Evolutionary conservation across 2,329 filamentous ascomycete genomes (phyloP).

Genomic region (Ceratocystis lukuohia): DNA sequence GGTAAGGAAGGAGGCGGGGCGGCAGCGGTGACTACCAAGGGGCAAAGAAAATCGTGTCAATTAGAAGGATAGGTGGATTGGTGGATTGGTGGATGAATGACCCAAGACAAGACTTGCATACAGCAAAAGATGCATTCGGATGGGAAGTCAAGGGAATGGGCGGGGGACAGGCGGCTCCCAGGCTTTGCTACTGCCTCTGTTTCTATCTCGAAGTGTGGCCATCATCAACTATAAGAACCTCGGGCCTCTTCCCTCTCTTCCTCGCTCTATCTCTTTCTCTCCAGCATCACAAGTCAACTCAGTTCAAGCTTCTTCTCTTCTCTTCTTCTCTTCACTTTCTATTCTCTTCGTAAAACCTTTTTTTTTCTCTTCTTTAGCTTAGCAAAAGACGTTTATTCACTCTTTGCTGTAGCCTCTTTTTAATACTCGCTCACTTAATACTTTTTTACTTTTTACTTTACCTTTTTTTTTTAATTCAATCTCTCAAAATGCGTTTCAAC

Average conservation of each 20-base stretch:
- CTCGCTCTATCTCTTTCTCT: not conserved
- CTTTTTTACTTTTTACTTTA: slow-evolving; percentile 1
- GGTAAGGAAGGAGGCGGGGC: not conserved
- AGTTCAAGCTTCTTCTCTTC: slow-evolving; percentile 9
- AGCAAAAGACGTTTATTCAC: slow-evolving; percentile 3
- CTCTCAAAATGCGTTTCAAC: slow-evolving; percentile 17
- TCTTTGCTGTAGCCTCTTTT: not conserved
- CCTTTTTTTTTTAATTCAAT: slow-evolving; percentile 8
- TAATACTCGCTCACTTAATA: not conserved
- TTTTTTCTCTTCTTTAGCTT: slow-evolving; percentile 10
- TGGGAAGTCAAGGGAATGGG: no score
- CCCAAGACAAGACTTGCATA: not conserved
- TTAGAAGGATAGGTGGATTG: not conserved
- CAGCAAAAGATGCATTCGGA: no score
- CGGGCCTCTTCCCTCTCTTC: not conserved
- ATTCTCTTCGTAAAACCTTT: slow-evolving; percentile 5
- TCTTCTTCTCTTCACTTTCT: slow-evolving; percentile 12
- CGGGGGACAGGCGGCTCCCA: not conserved
- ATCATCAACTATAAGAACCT: slow-evolving; percentile 12
- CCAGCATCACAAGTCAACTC: slow-evolving; percentile 13
- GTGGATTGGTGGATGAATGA: not conserved
- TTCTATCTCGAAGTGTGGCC: not conserved
- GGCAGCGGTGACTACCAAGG: not conserved
- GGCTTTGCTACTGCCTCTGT: not conserved
- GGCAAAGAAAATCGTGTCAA: not conserved